Evolutionary conservation across 495 filamentous ascomycete genomes (phyloP).

Genomic region (Talaromyces nanjingensis): DNA sequence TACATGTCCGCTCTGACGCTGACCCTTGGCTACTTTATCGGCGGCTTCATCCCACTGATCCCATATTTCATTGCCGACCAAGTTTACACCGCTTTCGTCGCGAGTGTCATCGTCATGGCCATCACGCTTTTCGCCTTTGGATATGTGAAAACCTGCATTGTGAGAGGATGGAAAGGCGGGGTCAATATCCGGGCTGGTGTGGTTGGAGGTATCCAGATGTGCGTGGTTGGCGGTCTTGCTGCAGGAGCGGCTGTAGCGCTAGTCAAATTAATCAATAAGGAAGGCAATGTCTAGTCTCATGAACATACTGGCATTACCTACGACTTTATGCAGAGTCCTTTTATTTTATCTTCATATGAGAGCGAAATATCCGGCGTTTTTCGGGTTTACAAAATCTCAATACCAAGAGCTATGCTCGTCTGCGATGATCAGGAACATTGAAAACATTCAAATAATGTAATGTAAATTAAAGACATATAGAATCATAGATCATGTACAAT

Average conservation of each 20-base stretch:
- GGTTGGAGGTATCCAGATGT: slow-evolving; percentile 55
- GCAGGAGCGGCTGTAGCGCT: slow-evolving; percentile 58
- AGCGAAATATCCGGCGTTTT: not conserved
- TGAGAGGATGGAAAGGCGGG: slow-evolving; percentile 28
- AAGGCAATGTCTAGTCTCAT: slow-evolving; percentile 8
- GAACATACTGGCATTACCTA: not conserved
- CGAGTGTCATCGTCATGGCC: slow-evolving; percentile 42
- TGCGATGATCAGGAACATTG: not conserved
- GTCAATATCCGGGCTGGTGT: slow-evolving; percentile 36
- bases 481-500: not conserved
- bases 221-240: slow-evolving; percentile 57
- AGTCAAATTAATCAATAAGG: slow-evolving; percentile 39
- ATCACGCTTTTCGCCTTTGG: slow-evolving; percentile 47
- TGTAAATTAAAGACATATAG: not conserved
- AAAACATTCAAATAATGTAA: not conserved
- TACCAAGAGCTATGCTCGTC: not conserved
- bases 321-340: not conserved
- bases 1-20: slow-evolving; percentile 43
- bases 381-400: not conserved
- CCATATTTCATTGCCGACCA: slow-evolving; percentile 43
- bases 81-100: slow-evolving; percentile 37
- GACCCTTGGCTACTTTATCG: slow-evolving; percentile 46
- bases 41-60: slow-evolving; percentile 50
- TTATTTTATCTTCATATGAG: not conserved
- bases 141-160: slow-evolving; percentile 44